Conservation (phyloP, 1,284 basidiomycete genomes). For the Pterulicium gracile region DNA sequence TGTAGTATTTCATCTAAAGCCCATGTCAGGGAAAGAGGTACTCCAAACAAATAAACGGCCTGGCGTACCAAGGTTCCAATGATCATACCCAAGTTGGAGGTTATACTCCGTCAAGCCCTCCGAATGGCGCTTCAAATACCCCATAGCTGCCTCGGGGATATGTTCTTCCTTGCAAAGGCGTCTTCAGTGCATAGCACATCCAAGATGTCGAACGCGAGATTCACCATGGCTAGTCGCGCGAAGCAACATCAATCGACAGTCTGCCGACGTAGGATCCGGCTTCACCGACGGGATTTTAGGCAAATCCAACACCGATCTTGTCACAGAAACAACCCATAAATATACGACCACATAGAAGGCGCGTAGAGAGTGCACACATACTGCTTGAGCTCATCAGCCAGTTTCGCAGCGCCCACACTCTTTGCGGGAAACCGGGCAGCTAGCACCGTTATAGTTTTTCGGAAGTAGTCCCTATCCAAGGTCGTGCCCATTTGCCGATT, state of each 20-base stretch:
- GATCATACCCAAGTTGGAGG: conserved; percentile 67
- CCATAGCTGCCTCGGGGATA: conserved; percentile 40
- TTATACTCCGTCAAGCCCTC: conserved; percentile 46
- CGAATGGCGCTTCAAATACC: conserved; percentile 43
- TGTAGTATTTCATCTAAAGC: conserved; percentile 59
- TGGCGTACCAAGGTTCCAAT: conserved; percentile 71
- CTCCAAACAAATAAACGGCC: not conserved
- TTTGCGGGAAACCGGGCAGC: conserved; percentile 52
- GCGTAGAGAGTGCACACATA: too few species aligned
- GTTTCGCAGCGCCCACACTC: conserved; percentile 45
- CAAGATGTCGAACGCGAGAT: conserved; percentile 11
- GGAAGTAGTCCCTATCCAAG: conserved; percentile 58
- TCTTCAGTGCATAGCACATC: too few species aligned
- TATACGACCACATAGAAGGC: too few species aligned
- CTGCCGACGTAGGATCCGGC: conserved; percentile 33
- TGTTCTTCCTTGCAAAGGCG: conserved; percentile 50
- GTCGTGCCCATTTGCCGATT: conserved; percentile 29
- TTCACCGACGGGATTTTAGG: conserved; percentile 56
- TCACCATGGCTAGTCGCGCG: conserved; percentile 50
- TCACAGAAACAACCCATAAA: conserved; percentile 9
- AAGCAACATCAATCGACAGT: conserved; percentile 51
- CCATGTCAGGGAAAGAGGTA: not conserved
- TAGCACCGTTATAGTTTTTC: conserved; percentile 51
- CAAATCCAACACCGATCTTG: conserved; percentile 49
- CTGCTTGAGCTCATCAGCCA: conserved; percentile 45